phyloP scores from a whole-genome alignment of 768 basidiomycete genomes.

The Coprinellus micaceus region DNA sequence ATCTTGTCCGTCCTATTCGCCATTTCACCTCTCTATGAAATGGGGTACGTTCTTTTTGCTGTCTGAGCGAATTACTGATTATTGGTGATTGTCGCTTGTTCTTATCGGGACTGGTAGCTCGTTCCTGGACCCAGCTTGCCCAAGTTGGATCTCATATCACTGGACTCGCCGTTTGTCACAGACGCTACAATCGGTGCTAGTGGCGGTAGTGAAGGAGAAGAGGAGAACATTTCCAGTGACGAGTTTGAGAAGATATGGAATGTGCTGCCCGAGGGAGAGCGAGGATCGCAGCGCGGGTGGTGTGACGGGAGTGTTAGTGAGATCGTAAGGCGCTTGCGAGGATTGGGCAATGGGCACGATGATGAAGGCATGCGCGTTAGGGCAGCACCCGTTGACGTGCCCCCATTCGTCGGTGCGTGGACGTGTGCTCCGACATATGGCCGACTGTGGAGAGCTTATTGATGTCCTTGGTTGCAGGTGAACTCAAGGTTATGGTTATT shows the following conservation, averaged over 20 bases:
- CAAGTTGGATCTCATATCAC: conserved; percentile 71
- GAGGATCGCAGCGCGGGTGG: conserved; percentile 71
- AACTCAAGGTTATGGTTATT: conserved; percentile 51
- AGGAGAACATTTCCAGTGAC: conserved; percentile 13
- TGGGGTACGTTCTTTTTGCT: no score
- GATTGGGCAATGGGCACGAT: no score
- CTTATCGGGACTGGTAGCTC: conserved; percentile 18
- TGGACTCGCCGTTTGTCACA: conserved; percentile 65
- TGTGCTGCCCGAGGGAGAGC: conserved; percentile 34
- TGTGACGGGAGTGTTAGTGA: conserved; percentile 53
- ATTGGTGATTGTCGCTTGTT: no score
- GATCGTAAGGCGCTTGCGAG: conserved; percentile 52
- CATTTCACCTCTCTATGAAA: no score
- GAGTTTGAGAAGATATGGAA: conserved; percentile 63
- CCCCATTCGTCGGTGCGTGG: conserved; percentile 58
- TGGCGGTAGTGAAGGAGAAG: no score
- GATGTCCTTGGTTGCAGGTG: conserved; percentile 41
- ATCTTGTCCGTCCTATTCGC: no score
- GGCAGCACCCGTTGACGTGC: conserved; percentile 50
- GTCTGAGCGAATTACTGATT: no score
- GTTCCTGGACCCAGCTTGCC: conserved; percentile 27
- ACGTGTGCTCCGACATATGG: conserved; percentile 1
- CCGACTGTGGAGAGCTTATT: conserved; percentile 9
- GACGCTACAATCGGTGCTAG: no score
- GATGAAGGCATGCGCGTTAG: conserved; percentile 38